Evolutionary conservation across 1,284 basidiomycete genomes (phyloP).

Genomic region (Phellinidium pouzarii): DNA sequence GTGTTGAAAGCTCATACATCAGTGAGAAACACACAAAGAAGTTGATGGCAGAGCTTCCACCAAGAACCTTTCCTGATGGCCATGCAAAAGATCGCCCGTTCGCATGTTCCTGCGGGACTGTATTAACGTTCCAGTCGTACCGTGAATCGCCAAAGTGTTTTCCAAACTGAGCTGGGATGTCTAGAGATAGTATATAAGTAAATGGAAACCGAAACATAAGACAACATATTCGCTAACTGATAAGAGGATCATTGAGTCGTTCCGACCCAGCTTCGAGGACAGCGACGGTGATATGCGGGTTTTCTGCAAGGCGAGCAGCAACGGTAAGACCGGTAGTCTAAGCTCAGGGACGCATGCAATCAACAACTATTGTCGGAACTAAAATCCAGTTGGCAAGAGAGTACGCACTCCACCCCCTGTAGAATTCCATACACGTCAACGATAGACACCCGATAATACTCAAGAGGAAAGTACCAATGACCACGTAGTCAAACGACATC

Average conservation of each 20-base stretch:
- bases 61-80: slow-evolving; percentile 27
- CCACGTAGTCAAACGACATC: slow-evolving; percentile 15
- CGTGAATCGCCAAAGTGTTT: slow-evolving; percentile 22
- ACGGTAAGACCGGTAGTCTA: slow-evolving; percentile 35
- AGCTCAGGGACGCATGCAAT: background rate
- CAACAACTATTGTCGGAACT: background rate
- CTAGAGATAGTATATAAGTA: slow-evolving; percentile 11
- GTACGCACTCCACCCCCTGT: slow-evolving; percentile 14
- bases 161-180: slow-evolving; percentile 19
- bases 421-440: background rate
- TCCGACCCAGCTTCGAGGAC: slow-evolving; percentile 35
- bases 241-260: slow-evolving; percentile 29
- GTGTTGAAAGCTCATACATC: background rate
- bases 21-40: slow-evolving; percentile 2
- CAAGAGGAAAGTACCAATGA: slow-evolving; percentile 6
- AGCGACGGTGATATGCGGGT: slow-evolving; percentile 32
- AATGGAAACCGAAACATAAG: background rate
- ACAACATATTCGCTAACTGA: slow-evolving; percentile 21
- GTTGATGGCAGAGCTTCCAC: slow-evolving; percentile 26
- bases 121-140: slow-evolving; percentile 30
- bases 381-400: background rate
- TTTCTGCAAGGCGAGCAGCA: slow-evolving; percentile 38
- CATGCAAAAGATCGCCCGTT: slow-evolving; percentile 18
- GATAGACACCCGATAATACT: background rate
- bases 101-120: slow-evolving; percentile 24